A percentile compares a stretch with the other conserved stretches of the same genome.
phyloP scores from a whole-genome alignment of 306 rosid genomes.

The Rubus idaeus region DNA sequence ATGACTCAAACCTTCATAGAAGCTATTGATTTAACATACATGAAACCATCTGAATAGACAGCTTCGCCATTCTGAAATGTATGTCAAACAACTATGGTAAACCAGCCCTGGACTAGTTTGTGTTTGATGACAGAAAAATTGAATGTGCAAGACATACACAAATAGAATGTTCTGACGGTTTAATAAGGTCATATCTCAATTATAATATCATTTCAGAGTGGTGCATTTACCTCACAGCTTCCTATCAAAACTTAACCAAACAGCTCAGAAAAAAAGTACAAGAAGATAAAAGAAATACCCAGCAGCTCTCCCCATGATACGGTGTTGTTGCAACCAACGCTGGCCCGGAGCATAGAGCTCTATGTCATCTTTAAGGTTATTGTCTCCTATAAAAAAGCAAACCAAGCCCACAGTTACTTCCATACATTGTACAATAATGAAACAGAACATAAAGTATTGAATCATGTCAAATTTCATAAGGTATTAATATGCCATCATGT shows the following conservation, averaged over 20 bases:
- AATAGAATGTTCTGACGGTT: background rate
- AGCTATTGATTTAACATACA: background rate
- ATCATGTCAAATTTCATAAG: background rate
- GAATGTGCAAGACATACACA: background rate
- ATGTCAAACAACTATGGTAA: background rate
- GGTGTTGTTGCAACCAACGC: constrained; percentile 60
- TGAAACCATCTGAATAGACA: background rate
- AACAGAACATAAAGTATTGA: background rate
- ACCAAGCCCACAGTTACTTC: background rate
- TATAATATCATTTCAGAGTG: background rate
- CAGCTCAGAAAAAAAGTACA: background rate
- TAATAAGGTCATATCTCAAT: background rate
- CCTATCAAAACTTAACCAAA: background rate
- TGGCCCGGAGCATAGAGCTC: constrained; percentile 59
- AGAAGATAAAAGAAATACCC: constrained; percentile 42
- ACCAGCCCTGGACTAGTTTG: background rate
- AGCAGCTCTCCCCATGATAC: constrained; percentile 69
- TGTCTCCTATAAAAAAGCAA: constrained; percentile 57
- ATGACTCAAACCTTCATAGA: background rate
- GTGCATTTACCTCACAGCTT: background rate
- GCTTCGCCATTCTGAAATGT: background rate
- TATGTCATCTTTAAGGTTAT: constrained; percentile 54
- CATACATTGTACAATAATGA: background rate
- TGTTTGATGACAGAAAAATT: constrained; percentile 1
- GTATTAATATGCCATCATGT: background rate